Base-by-base conservation (phyloP, 2,329 filamentous ascomycete genomes). In the Fusarium compactum region DNA sequence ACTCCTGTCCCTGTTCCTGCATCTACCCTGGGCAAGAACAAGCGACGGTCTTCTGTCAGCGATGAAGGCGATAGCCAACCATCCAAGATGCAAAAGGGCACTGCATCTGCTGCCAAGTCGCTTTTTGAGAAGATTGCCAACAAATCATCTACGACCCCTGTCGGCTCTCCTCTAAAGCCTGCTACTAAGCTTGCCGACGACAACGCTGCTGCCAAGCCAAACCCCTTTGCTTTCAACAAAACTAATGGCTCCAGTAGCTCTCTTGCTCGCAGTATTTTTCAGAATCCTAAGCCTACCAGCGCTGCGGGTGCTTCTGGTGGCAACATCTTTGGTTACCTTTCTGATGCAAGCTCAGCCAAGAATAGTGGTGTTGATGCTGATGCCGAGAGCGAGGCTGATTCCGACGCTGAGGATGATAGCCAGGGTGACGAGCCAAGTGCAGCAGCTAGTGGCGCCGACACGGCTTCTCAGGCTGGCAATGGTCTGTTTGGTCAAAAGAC, bases 241-340 rank as follows among this genome's bases (percentile, higher is more conserved):
- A 69, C 77, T 18, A 81, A 79, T 44, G 80, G 79, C 43, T 79
- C 77, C 34, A 60, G 73, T 34, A 70, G 66, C 44, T 59, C 61
- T 27, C 72, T 83, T 27, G 79, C 82, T 29, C 80, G 81, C 27
- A 85, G 84, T 1, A 81, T 85, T 14, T 79, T 85, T 63, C 79
- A 81, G 40, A 80, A 78, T 57, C 54, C 79, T 18, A 84, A 84
- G 74, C 74, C 80, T 11, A 32, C 38, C n/a, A 18, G 38, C n/a
- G 45, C 69, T 18, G 43, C 72, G 72, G 51, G 65, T 43, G 48
- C 76, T 25, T 76, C 70, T 18, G 73, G 77, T 44, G 72, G 78
- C 47, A 89, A 90, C 73, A 89, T 89, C 52, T 91, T 91, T 73
- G 85, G 84, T 25, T 86, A 90, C 70, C 82, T 90, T 10, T 89